A percentile compares a stretch with the other conserved stretches of the same genome.
Conservation (phyloP, 805 yeast genomes). For the Starmerella bombi region DNA sequence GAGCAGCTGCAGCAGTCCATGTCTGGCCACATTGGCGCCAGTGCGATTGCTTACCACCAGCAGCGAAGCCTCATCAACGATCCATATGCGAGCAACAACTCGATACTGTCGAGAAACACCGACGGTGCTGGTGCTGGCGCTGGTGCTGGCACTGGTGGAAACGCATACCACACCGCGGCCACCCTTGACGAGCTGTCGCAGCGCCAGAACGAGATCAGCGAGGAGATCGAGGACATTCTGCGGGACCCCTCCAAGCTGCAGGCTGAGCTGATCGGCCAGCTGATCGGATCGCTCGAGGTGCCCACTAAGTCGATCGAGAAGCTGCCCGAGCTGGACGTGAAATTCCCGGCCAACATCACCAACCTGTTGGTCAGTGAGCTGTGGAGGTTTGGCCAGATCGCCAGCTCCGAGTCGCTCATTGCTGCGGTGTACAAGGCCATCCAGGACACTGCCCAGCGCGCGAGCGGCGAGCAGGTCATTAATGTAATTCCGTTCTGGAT, state of each 20-base stretch:
- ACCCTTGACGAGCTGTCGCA: conserved; percentile 17
- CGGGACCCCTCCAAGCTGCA: conserved; percentile 13
- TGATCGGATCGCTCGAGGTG: conserved; percentile 69
- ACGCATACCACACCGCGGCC: background rate
- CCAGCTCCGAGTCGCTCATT: conserved; percentile 78
- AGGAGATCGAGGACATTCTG: conserved; percentile 60
- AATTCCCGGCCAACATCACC: conserved; percentile 91
- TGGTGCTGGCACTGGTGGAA: background rate
- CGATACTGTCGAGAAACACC: conserved; percentile 6
- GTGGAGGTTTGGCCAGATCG: conserved; percentile 94
- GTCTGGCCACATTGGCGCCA: conserved; percentile 18
- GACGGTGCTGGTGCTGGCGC: conserved; percentile 3
- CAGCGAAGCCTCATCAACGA: background rate
- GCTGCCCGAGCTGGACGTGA: conserved; percentile 73
- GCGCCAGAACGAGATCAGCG: conserved; percentile 38
- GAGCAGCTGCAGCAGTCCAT: conserved; percentile 23
- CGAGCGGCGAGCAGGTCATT: conserved; percentile 75
- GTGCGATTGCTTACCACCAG: conserved; percentile 11
- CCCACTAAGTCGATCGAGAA: conserved; percentile 58
- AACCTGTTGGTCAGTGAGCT: conserved; percentile 85
- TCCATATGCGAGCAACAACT: too few relatives aligned
- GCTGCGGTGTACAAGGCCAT: conserved; percentile 81
- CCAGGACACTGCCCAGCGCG: conserved; percentile 65
- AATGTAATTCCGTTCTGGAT: conserved; percentile 96
- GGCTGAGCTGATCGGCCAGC: conserved; percentile 21